Conservation (phyloP, 108 stramenopile genomes). For the Discostella stelligeroides region DNA sequence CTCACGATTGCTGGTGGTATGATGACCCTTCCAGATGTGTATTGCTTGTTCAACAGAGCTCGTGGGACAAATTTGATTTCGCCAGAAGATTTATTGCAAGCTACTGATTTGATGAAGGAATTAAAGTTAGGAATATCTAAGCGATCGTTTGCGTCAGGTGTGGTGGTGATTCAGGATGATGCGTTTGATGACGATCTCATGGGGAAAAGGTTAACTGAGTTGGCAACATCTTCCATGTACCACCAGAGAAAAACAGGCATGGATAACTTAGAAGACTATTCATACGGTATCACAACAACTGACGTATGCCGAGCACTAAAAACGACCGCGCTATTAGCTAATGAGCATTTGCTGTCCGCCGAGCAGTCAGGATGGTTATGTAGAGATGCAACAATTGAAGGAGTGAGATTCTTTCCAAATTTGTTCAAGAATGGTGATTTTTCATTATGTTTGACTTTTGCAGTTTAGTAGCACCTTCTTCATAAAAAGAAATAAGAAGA, state of each 20-base stretch:
- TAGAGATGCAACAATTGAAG: constrained; percentile 86
- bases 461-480: too few species aligned
- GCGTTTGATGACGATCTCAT: constrained; percentile 60
- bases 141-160: constrained; percentile 80
- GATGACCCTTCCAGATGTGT: constrained; percentile 85
- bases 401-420: constrained; percentile 84
- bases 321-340: constrained; percentile 76
- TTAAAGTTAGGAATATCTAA: constrained; percentile 82
- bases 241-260: neutral
- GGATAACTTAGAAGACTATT: neutral
- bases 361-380: constrained; percentile 80
- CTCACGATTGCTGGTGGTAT: constrained; percentile 63
- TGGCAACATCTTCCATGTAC: constrained; percentile 40
- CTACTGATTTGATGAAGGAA: constrained; percentile 64
- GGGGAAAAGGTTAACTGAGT: constrained; percentile 59
- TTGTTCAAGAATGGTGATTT: constrained; percentile 48
- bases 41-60: constrained; percentile 93
- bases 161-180: constrained; percentile 85
- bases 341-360: constrained; percentile 82
- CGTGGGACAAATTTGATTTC: constrained; percentile 95
- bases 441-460: neutral
- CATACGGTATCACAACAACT: constrained; percentile 58
- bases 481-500: too few species aligned
- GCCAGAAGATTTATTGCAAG: constrained; percentile 92
- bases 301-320: constrained; percentile 66